Conservation (phyloP, 1,284 basidiomycete species). For the Xerocomus amazonicus region DNA sequence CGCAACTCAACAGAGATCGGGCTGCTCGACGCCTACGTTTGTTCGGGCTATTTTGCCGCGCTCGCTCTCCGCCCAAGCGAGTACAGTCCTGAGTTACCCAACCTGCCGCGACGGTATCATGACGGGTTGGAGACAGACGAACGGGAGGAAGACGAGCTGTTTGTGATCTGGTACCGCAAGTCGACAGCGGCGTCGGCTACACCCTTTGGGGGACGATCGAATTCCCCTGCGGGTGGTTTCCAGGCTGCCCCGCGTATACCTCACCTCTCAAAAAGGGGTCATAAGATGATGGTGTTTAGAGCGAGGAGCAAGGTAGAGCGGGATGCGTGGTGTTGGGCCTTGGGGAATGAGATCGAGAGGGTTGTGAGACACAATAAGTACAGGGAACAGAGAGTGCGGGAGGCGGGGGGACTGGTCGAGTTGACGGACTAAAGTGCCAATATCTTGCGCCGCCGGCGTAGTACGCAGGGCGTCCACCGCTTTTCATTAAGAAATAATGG, state of each 20-base stretch:
- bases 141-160: constrained; percentile 69
- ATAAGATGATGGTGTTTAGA: constrained; percentile 64
- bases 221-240: constrained; percentile 24
- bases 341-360: constrained; percentile 82
- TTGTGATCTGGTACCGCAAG: constrained; percentile 64
- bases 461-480: constrained; percentile 10
- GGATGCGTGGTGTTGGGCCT: constrained; percentile 85
- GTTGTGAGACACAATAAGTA: constrained; percentile 53
- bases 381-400: constrained; percentile 56
- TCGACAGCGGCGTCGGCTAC: constrained; percentile 18
- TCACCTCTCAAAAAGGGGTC: constrained; percentile 51
- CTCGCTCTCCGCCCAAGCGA: constrained; percentile 59
- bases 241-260: constrained; percentile 40
- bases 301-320: constrained; percentile 78
- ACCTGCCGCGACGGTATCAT: constrained; percentile 64
- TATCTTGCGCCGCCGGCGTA: neutral
- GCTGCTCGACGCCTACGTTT: constrained; percentile 72
- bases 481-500: neutral
- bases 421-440: neutral
- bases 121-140: constrained; percentile 80
- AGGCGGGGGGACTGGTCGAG: constrained; percentile 47
- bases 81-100: constrained; percentile 50
- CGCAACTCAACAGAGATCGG: constrained; percentile 50
- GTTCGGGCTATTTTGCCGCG: constrained; percentile 73
- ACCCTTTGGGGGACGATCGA: constrained; percentile 9